Evolutionary conservation across 2,329 filamentous ascomycete species (phyloP).

Genomic region (Xylariales sp.): DNA sequence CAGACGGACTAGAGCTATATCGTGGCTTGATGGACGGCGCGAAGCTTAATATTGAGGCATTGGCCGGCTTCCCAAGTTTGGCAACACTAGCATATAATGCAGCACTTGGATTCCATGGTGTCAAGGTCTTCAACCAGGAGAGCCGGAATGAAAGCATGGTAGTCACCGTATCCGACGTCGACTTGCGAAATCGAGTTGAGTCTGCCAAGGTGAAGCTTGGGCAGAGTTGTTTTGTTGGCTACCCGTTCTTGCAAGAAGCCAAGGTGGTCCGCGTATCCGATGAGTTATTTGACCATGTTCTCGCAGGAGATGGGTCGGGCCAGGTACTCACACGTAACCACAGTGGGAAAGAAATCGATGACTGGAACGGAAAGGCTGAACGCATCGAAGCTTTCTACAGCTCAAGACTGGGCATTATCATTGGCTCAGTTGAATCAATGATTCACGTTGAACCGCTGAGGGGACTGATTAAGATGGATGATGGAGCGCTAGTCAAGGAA

Average conservation of each 20-base stretch:
- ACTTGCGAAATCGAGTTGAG: constrained; percentile 64
- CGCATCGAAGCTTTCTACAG: constrained; percentile 84
- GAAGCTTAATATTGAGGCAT: constrained; percentile 73
- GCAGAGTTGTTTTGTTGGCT: constrained; percentile 83
- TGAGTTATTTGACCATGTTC: constrained; percentile 83
- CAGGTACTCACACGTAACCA: constrained; percentile 68
- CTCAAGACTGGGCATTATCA: constrained; percentile 83
- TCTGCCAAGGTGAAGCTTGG: constrained; percentile 76
- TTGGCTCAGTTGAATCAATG: constrained; percentile 81
- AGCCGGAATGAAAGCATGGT: constrained; percentile 97
- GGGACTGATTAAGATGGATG: constrained; percentile 83
- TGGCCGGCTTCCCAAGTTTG: constrained; percentile 90
- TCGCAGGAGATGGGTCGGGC: constrained; percentile 57
- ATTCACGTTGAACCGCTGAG: constrained; percentile 92
- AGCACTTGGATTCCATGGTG: constrained; percentile 77
- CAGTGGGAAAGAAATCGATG: constrained; percentile 67
- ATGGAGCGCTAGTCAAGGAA: constrained; percentile 87
- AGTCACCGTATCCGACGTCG: constrained; percentile 73
- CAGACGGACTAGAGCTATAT: constrained; percentile 83
- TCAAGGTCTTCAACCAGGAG: constrained; percentile 93
- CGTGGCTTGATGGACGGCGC: constrained; percentile 80
- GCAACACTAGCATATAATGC: constrained; percentile 82
- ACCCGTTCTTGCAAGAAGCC: constrained; percentile 91
- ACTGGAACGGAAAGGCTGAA: constrained; percentile 79
- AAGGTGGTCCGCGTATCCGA: constrained; percentile 87